phyloP scores from a whole-genome alignment of 1,139 yeast genomes.

The Scheffersomyces insectosa region DNA sequence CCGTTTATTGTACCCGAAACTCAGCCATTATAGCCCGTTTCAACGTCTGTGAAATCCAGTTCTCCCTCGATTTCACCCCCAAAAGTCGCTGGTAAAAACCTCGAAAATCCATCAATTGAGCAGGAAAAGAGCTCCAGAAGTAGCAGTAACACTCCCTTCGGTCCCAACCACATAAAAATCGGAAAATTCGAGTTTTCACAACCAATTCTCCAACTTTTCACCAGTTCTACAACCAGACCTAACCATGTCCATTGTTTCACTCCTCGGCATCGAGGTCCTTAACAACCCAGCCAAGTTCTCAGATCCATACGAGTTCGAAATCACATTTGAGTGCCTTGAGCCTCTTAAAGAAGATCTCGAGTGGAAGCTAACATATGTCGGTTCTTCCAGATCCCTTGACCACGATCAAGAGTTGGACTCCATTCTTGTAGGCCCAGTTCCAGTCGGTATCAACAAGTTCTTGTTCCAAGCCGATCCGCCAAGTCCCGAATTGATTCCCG shows the following conservation, averaged over 20 bases:
- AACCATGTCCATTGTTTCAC: conserved; percentile 87
- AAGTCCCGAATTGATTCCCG: conserved; percentile 91
- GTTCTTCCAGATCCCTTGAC: conserved; percentile 87
- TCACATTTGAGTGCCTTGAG: conserved; percentile 94
- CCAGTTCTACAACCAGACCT: background rate
- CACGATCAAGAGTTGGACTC: conserved; percentile 97
- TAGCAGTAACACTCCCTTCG: no score
- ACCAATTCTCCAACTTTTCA: background rate
- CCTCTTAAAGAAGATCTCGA: conserved; percentile 91
- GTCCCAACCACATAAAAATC: background rate
- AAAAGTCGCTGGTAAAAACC: no score
- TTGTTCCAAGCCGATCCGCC: conserved; percentile 96
- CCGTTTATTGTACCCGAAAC: no score
- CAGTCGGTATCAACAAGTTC: conserved; percentile 94
- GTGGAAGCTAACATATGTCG: conserved; percentile 97
- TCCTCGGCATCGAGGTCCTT: conserved; percentile 86
- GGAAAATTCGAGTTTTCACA: background rate
- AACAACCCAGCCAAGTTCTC: conserved; percentile 95
- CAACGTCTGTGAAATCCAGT: no score
- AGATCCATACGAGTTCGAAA: conserved; percentile 93
- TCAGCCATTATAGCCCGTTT: no score
- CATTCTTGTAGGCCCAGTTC: conserved; percentile 94
- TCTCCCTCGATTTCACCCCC: no score
- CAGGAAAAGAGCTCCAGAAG: background rate
- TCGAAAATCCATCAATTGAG: no score